phyloP scores from a whole-genome alignment of 192 early-diverging fungal genomes.

The Coemansia sp. region DNA sequence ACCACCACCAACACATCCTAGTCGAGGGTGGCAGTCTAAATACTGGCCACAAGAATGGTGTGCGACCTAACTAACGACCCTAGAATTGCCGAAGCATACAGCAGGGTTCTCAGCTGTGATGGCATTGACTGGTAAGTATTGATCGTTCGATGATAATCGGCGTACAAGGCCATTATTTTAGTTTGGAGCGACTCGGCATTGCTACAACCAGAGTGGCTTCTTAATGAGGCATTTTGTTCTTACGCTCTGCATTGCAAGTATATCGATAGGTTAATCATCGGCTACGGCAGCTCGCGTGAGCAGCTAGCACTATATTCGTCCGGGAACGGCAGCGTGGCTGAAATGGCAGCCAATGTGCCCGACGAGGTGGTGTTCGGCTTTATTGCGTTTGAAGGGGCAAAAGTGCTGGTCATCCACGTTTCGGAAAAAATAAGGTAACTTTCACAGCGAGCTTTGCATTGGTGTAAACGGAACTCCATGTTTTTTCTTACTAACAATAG shows the following conservation, averaged over 20 bases:
- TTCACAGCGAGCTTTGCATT: background rate
- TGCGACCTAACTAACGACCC: slow-evolving; percentile 37
- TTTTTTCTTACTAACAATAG: background rate
- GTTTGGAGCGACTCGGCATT: background rate
- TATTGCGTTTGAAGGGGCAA: slow-evolving; percentile 42
- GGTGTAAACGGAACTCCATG: background rate
- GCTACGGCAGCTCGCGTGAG: slow-evolving; percentile 44
- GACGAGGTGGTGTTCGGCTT: slow-evolving; percentile 44
- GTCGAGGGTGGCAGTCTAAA: background rate
- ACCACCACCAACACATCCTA: background rate
- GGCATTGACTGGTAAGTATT: slow-evolving; percentile 43
- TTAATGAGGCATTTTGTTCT: background rate
- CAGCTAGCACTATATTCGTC: slow-evolving; percentile 37
- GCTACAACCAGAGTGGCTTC: too few relatives aligned
- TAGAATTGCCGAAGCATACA: slow-evolving; percentile 40
- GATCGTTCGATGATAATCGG: background rate
- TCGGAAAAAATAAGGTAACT: slow-evolving; percentile 52
- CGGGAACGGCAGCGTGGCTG: slow-evolving; percentile 30
- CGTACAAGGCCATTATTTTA: background rate
- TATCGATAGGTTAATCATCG: slow-evolving; percentile 44
- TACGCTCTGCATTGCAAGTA: background rate
- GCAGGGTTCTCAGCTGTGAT: slow-evolving; percentile 30
- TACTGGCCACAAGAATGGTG: slow-evolving; percentile 18
- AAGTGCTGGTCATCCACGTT: slow-evolving; percentile 49
- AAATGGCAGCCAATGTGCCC: slow-evolving; percentile 44